Conservation (phyloP, 371 early-diverging fungal species). For the Lichtheimia ornata region DNA sequence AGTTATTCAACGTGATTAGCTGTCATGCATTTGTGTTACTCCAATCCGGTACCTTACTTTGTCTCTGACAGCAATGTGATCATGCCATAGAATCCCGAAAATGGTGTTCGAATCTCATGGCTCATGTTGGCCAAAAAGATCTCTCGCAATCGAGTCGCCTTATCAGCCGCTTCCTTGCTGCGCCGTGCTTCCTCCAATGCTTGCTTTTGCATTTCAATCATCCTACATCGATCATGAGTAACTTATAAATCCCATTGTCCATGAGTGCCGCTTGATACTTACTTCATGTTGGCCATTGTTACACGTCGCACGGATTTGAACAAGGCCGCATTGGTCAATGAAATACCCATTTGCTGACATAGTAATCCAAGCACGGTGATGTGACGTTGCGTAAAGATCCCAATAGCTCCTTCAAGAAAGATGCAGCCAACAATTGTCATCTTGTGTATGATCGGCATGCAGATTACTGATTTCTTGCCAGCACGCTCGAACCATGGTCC, state of each 20-base stretch:
- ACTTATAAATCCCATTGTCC: not conserved
- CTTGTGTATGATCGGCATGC: constrained; percentile 59
- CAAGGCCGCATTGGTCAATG: constrained; percentile 57
- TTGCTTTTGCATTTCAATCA: constrained; percentile 52
- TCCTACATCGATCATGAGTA: constrained; percentile 15
- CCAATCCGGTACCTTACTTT: not conserved
- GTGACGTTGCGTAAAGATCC: constrained; percentile 60
- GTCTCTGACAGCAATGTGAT: constrained; percentile 58
- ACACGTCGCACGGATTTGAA: constrained; percentile 52
- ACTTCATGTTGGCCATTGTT: constrained; percentile 39
- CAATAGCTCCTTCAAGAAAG: constrained; percentile 54
- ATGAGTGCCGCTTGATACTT: not conserved
- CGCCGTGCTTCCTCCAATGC: constrained; percentile 43
- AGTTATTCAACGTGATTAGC: no score
- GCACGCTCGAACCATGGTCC: constrained; percentile 49
- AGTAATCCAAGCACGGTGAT: constrained; percentile 56
- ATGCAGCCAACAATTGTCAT: constrained; percentile 49
- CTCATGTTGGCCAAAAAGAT: constrained; percentile 67
- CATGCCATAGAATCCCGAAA: constrained; percentile 64
- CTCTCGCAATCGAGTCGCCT: constrained; percentile 44
- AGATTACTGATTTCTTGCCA: constrained; percentile 54
- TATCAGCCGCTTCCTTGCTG: constrained; percentile 48
- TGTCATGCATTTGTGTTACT: no score
- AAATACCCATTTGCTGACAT: constrained; percentile 64
- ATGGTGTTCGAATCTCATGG: constrained; percentile 57